Evolutionary conservation across 2,329 filamentous ascomycete genomes (phyloP), one percentile per base, ranked within the genome.

Genomic region (Talaromyces amestolkiae): DNA sequence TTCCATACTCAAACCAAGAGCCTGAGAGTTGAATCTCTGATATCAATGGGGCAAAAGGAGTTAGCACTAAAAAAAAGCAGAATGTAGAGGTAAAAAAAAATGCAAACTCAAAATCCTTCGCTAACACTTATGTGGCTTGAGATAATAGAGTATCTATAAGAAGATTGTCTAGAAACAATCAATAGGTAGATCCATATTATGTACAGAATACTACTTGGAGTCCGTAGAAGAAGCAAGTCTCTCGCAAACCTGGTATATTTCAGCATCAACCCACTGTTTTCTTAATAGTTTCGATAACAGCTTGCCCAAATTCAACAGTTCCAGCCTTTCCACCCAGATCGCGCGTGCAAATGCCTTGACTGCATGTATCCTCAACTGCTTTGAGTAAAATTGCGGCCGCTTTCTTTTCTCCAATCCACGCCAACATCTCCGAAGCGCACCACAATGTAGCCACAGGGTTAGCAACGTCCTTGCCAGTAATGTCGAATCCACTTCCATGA

Each of bases 401-500:
- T 15, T 81, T 76, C n/a, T 81, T 78, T 59, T 85, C 74, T 0
- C 85, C 85, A 10, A 87, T 72, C 80, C 86, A 86, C 61, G 81
- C 74, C 8, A 87, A 77, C 83, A 89, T 84, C 78, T 88, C 87
- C 17, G 86, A 85, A 0, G 84, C 86, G 1, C 85, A 86, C 87
- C 87, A 89, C 70, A 87, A 86, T n/a, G 85, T 86, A 2, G 83
- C 86, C 0, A 87, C 79, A 0, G 85, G 85, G 68, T 87, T 87
- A 2, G 84, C 84, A 35, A 86, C 79, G 0, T 84, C 84, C 68
- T 85, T 82, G 5, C 86, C 85, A 1, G 82, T 82, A 64, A 88
- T 86, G 66, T 87, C 86, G 1, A 83, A 84, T 0, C 84, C 85
- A 58, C 80, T 84, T 4, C 85, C 85, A 67, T 86, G 85, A 22